A percentile compares a stretch with the other conserved stretches of the same genome.
These are phyloP conservation scores for Neurospora tetraspora DNA, from an alignment of 495 filamentous ascomycete species.

Conservation along the genomic window DNA sequence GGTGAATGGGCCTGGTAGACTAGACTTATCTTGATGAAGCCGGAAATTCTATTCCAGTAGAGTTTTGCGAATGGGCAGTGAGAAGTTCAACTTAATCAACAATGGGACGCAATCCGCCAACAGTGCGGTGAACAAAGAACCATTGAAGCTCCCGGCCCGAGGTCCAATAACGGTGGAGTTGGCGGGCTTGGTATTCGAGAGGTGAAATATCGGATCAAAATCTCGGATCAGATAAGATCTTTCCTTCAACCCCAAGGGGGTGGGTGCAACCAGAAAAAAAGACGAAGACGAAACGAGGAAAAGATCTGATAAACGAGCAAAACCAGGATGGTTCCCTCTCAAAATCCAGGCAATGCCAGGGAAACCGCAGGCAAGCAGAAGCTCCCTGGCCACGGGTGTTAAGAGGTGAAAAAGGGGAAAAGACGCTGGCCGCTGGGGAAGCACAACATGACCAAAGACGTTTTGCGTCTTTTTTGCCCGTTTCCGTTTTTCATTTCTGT, in stretches of 20 bases:
- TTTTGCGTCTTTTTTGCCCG: neutral
- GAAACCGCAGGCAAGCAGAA: neutral
- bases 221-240: conserved; percentile 10
- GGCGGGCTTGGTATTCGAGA: neutral
- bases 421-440: neutral
- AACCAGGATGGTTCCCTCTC: neutral
- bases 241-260: neutral
- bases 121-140: neutral
- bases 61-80: too few species aligned
- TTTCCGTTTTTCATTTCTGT: neutral
- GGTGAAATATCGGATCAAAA: too few species aligned
- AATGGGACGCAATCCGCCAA: neutral
- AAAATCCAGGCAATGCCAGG: neutral
- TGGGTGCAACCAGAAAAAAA: neutral
- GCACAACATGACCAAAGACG: neutral
- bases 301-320: neutral
- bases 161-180: neutral
- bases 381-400: neutral
- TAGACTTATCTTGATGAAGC: too few species aligned
- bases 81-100: neutral
- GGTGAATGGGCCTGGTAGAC: neutral
- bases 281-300: neutral
- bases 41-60: too few species aligned
- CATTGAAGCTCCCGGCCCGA: neutral
- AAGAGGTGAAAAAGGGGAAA: neutral